These are phyloP conservation scores for Scheffersomyces stipitis DNA, from an alignment of 805 yeast genomes.

Conservation along the genomic window DNA sequence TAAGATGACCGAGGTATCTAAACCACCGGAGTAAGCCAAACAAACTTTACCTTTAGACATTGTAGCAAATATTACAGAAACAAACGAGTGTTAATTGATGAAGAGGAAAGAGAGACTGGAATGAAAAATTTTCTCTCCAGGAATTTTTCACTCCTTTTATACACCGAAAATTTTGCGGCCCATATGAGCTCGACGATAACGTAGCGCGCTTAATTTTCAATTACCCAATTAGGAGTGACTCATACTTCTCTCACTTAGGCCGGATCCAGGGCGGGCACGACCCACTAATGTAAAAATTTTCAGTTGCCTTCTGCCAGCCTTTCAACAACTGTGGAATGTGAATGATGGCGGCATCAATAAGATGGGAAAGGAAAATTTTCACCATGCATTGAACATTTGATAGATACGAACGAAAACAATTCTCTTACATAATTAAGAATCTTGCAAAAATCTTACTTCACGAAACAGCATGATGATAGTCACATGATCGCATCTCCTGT, in stretches of 20 bases:
- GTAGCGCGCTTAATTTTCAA: constrained; percentile 27
- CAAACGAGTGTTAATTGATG: constrained; percentile 3
- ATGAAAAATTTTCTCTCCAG: constrained; percentile 10
- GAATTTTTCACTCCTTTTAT: constrained; percentile 15
- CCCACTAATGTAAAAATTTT: not conserved
- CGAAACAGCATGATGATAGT: no score
- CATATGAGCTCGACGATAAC: constrained; percentile 15
- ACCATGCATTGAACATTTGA: no score
- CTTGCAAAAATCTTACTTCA: no score
- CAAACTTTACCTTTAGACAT: constrained; percentile 99
- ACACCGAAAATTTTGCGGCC: constrained; percentile 7
- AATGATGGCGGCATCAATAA: no score
- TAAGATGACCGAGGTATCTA: constrained; percentile 94
- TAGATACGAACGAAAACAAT: no score
- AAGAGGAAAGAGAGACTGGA: constrained; percentile 2
- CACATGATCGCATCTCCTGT: no score
- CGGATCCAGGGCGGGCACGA: not conserved
- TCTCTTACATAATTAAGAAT: no score
- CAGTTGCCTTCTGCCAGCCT: not conserved
- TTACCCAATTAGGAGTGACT: constrained; percentile 28
- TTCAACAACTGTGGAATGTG: no score
- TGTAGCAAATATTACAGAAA: constrained; percentile 6
- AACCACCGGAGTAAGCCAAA: constrained; percentile 98
- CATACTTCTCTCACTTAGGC: constrained; percentile 13
- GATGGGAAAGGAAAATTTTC: no score